Percentiles rank a stretch among this genome's conserved stretches.
Evolutionary conservation across 345 rosid genomes (phyloP).

Genomic region (Psidium guajava): DNA sequence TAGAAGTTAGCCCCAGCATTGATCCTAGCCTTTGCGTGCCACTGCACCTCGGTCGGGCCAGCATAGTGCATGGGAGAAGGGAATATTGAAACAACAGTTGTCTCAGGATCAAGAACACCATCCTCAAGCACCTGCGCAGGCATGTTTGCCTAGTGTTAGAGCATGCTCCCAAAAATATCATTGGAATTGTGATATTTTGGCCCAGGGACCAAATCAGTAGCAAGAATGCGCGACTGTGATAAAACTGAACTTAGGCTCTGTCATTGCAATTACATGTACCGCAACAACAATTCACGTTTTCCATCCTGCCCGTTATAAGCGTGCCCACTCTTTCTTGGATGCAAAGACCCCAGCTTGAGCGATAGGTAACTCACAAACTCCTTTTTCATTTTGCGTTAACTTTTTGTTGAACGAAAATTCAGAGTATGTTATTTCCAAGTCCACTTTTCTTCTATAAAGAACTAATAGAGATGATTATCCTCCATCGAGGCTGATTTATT

Average conservation of each 20-base stretch:
- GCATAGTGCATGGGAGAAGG: slow-evolving; percentile 99
- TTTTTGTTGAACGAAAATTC: neutral
- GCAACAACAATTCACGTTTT: neutral
- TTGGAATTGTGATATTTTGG: neutral
- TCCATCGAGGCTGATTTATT: neutral
- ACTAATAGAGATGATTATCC: neutral
- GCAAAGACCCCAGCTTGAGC: neutral
- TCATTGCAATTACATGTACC: neutral
- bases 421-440: neutral
- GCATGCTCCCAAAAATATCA: neutral
- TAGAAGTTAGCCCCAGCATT: slow-evolving; percentile 98
- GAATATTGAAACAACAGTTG: slow-evolving; percentile 91
- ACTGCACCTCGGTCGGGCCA: slow-evolving; percentile 99
- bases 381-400: neutral
- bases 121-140: slow-evolving; percentile 71
- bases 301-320: neutral
- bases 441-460: neutral
- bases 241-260: neutral
- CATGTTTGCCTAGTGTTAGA: neutral
- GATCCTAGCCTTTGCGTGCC: slow-evolving; percentile 98
- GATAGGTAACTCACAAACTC: neutral
- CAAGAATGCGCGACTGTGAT: neutral
- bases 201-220: neutral
- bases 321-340: neutral
- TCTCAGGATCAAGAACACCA: slow-evolving; percentile 98